Evolutionary conservation across 2,329 filamentous ascomycete species (phyloP).

Genomic region (Verticillium nonalfalfae): DNA sequence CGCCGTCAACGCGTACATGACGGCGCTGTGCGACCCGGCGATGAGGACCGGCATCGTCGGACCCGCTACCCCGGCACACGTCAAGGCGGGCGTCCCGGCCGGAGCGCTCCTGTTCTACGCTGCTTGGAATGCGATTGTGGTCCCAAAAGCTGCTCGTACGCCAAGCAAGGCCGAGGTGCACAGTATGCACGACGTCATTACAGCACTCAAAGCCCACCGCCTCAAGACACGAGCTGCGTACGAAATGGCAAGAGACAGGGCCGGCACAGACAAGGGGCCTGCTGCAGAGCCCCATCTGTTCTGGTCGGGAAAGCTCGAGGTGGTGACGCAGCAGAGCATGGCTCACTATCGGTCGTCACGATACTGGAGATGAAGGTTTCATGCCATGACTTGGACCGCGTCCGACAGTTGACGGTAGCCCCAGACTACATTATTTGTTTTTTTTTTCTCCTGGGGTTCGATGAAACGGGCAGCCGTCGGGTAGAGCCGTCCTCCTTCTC

Average conservation of each 20-base stretch:
- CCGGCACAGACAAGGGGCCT: constrained; percentile 3
- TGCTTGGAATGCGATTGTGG: constrained; percentile 45
- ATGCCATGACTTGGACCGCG: too few species aligned
- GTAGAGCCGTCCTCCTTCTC: not conserved
- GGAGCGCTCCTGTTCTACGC: constrained; percentile 38
- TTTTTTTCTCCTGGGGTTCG: not conserved
- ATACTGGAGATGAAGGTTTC: constrained; percentile 1
- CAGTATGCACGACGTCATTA: constrained; percentile 37
- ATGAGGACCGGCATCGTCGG: constrained; percentile 30
- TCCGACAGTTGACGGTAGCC: not conserved
- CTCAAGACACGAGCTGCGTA: constrained; percentile 22
- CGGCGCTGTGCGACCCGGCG: constrained; percentile 27
- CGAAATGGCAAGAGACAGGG: constrained; percentile 9
- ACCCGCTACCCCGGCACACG: constrained; percentile 41
- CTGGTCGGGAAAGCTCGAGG: constrained; percentile 31
- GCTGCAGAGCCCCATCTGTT: constrained; percentile 22
- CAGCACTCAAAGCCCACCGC: constrained; percentile 32
- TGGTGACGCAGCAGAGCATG: constrained; percentile 14
- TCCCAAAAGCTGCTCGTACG: constrained; percentile 21
- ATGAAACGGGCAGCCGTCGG: not conserved
- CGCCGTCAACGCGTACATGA: constrained; percentile 42
- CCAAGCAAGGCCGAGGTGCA: constrained; percentile 23
- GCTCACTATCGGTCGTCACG: constrained; percentile 8
- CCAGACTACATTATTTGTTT: not conserved
- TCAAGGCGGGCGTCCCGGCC: constrained; percentile 40